Base-by-base conservation (phyloP, 2,329 filamentous ascomycete genomes). In the Aspergillus terreus region DNA sequence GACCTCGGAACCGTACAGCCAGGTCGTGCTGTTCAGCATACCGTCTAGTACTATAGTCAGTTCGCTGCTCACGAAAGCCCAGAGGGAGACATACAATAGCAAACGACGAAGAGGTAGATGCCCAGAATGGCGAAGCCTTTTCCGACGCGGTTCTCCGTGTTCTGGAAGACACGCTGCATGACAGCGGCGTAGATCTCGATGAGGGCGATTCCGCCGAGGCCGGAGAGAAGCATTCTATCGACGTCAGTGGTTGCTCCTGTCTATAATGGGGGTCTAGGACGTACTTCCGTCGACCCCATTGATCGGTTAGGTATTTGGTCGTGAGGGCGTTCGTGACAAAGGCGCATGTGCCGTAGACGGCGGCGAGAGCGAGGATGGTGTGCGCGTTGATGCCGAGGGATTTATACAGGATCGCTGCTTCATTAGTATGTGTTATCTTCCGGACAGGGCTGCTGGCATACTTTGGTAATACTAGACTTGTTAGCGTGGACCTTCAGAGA, bases 121-220 rank as follows among this genome's bases (percentile, higher is more conserved):
- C 80, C 81, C 1, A 83, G 66, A 25, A 84, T 76, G 1, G 81
- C 78, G 59, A 83, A 84, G 0, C 79, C 81, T 59, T 84, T 83
- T 35, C 81, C 81, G 25, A 82, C 60, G 4, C 68, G 66, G 60
- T 82, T 83, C 51, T 80, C 63, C 0, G 76, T 80, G 53, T 80
- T 70, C 58, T 83, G 79, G 60, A 83, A 84, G 43, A 75, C 63
- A 25, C 72, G 71, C 63, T 83, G 81, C 79, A 84, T 83, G 40
- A 83, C 76, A 1, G 81, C 78, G 0, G 80, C 73, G 57, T 83
- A 84, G 47, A 83, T 82, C 58, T 83, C 79, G 44, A 81, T 75
- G n/a, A 82, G 11, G 12, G 82, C 70, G 40, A 83, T 73, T 1
- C 78, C 77, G 4, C 64, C 58, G 3, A 83, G 62, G 5, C 81